Conservation (phyloP, 805 yeast genomes). For the Barnettozyma siamensis region DNA sequence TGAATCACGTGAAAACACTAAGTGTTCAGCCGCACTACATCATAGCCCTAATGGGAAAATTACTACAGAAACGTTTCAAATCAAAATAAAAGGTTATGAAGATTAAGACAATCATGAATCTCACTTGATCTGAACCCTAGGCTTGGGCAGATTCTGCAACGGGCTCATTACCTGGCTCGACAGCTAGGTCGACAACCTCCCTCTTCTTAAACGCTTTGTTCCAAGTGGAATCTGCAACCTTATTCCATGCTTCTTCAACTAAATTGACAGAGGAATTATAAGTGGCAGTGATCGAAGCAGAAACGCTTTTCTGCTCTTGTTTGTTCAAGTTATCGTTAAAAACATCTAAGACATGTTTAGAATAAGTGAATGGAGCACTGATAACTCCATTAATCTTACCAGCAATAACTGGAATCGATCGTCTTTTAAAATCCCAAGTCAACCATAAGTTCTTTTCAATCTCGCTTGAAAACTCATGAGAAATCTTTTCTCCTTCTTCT, state of each 20-base stretch:
- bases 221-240: conserved; percentile 9
- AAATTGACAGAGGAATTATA: conserved; percentile 28
- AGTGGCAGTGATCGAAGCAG: conserved; percentile 28
- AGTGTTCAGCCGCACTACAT: background rate
- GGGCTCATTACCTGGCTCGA: background rate
- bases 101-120: too few relatives aligned
- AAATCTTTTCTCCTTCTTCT: conserved; percentile 32
- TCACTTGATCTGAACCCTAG: background rate
- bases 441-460: conserved; percentile 45
- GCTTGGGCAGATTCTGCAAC: background rate
- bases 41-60: background rate
- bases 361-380: conserved; percentile 31
- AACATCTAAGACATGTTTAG: conserved; percentile 32
- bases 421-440: conserved; percentile 32
- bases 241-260: conserved; percentile 26
- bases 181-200: background rate
- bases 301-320: conserved; percentile 30
- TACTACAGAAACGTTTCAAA: too few relatives aligned
- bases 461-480: conserved; percentile 49
- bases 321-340: conserved; percentile 35
- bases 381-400: conserved; percentile 24
- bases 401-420: conserved; percentile 32
- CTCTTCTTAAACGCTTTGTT: conserved; percentile 11
- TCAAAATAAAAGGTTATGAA: too few relatives aligned
- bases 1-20: background rate